Conservation (phyloP, 495 filamentous ascomycete species). For the Apiosordaria backusii region DNA sequence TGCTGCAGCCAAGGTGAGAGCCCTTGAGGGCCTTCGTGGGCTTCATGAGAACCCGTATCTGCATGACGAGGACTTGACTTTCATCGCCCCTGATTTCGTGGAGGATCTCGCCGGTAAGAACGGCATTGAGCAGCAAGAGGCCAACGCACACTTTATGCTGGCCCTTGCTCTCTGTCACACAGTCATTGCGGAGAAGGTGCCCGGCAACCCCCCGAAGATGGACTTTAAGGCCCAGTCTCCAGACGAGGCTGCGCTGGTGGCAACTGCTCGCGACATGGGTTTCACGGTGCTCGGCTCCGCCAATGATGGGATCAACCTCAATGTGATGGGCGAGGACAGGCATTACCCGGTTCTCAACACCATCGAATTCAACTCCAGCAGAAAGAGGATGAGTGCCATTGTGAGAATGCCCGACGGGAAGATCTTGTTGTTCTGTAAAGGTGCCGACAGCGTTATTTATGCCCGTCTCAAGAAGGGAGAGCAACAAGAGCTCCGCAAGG, state of each 20-base stretch:
- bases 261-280: constrained; percentile 91
- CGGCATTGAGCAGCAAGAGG: constrained; percentile 69
- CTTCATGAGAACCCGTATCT: constrained; percentile 90
- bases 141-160: constrained; percentile 89
- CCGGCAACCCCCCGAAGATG: constrained; percentile 83
- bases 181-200: constrained; percentile 85
- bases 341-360: constrained; percentile 89
- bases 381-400: constrained; percentile 98
- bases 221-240: constrained; percentile 97
- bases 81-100: constrained; percentile 85
- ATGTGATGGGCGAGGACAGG: constrained; percentile 78
- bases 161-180: constrained; percentile 93
- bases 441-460: constrained; percentile 96
- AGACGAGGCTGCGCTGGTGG: constrained; percentile 91
- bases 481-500: constrained; percentile 74
- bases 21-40: constrained; percentile 67
- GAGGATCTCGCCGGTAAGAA: constrained; percentile 73
- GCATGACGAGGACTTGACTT: constrained; percentile 83
- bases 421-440: constrained; percentile 95
- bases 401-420: constrained; percentile 91
- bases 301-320: constrained; percentile 74
- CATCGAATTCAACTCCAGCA: constrained; percentile 93
- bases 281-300: constrained; percentile 88
- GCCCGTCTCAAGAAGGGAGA: constrained; percentile 81
- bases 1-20: constrained; percentile 65